phyloP scores from a whole-genome alignment of 163 green algal species.

The Chlorella variabilis region DNA sequence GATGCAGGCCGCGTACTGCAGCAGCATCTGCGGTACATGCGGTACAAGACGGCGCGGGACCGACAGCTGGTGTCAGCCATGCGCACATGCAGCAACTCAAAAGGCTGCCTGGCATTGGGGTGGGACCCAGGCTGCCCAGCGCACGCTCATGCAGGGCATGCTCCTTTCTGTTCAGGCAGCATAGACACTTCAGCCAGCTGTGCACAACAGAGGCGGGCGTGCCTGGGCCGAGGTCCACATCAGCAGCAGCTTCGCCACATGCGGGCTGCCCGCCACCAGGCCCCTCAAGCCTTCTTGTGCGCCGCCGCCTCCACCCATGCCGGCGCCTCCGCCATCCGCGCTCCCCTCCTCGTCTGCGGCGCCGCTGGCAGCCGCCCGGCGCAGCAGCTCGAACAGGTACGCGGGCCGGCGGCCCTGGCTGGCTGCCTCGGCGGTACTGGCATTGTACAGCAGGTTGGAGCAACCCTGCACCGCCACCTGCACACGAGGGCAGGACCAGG shows the following conservation, averaged over 20 bases:
- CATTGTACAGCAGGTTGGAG: conserved; percentile 31
- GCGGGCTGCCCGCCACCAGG: background rate
- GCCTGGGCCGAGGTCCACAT: conserved; percentile 8
- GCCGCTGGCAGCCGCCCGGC: too few species aligned
- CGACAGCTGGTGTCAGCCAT: too few species aligned
- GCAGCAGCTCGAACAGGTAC: conserved; percentile 35
- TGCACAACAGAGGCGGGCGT: background rate
- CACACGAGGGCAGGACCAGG: background rate
- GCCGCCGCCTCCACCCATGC: background rate
- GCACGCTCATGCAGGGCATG: too few species aligned
- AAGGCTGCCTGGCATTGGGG: too few species aligned
- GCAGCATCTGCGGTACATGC: background rate
- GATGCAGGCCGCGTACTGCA: conserved; percentile 24
- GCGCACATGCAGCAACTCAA: too few species aligned
- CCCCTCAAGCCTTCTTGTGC: background rate
- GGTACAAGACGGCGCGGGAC: too few species aligned
- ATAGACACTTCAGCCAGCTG: too few species aligned
- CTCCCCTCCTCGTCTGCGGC: too few species aligned
- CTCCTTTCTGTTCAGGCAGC: too few species aligned
- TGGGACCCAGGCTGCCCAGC: too few species aligned
- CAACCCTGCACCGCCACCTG: conserved; percentile 12
- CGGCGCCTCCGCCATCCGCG: background rate
- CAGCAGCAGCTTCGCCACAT: conserved; percentile 8
- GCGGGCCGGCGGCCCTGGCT: conserved; percentile 17
- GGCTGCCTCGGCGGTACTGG: background rate